Evolutionary conservation across 257 asterid genomes (phyloP).

Genomic region (Echites panduratus): DNA sequence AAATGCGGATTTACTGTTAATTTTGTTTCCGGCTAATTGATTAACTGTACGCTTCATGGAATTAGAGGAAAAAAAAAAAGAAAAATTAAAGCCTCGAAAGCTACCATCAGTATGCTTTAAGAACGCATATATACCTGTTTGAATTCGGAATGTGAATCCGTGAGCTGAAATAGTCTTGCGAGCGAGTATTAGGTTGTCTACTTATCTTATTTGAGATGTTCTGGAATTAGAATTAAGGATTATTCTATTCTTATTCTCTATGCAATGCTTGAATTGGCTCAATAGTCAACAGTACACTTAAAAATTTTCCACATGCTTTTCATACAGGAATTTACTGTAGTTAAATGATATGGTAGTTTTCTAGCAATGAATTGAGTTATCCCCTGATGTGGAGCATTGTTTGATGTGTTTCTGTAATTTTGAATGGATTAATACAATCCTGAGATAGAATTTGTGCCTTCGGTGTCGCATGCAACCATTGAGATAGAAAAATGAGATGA

Average conservation of each 20-base stretch:
- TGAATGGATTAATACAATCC: no score
- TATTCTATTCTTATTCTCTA: neutral
- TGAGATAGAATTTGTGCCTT: no score
- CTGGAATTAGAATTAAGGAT: neutral
- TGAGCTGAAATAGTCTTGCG: neutral
- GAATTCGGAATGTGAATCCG: neutral
- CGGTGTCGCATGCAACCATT: no score
- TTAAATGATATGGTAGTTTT: neutral
- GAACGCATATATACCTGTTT: neutral
- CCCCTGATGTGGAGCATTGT: no score
- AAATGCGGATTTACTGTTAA: neutral
- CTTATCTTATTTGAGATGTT: neutral
- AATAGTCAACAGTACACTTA: neutral
- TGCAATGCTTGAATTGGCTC: neutral
- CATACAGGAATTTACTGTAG: neutral
- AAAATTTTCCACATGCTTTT: neutral
- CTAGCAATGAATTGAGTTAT: no score
- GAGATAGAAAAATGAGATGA: neutral
- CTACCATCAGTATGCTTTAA: neutral
- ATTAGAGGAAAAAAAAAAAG: neutral
- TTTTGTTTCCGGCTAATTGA: neutral
- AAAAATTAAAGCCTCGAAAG: neutral
- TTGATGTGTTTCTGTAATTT: no score
- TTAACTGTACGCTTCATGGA: neutral
- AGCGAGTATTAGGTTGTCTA: neutral